Conservation (phyloP, 176 grass and related monocot genomes). For the Stipa capillata region DNA sequence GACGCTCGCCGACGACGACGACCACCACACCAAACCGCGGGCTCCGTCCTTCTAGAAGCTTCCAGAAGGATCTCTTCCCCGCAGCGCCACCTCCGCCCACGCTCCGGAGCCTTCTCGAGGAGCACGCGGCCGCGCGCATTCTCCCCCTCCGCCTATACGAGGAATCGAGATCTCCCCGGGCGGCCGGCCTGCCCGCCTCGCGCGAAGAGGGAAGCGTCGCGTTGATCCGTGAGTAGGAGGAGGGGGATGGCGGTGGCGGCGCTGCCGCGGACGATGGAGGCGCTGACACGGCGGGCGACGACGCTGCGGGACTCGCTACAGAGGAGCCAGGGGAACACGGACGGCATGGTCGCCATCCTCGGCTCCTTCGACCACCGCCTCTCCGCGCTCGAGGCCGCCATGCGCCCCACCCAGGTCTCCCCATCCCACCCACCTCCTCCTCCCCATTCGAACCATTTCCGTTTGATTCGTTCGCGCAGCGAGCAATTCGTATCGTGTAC, state of each 20-base stretch:
- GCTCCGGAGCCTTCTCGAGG: no score
- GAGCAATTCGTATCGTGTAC: no score
- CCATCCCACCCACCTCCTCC: no score
- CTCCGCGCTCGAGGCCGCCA: conserved; percentile 82
- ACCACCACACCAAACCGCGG: background rate
- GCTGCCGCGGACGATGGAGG: conserved; percentile 39
- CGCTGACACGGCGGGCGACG: conserved; percentile 33
- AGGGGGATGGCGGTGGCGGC: conserved; percentile 26
- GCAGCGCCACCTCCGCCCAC: background rate
- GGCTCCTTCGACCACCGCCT: conserved; percentile 96
- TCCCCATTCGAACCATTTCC: background rate
- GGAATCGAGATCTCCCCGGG: conserved; percentile 34
- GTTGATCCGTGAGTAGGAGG: background rate
- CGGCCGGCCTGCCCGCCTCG: background rate
- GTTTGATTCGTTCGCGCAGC: background rate
- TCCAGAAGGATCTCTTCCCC: background rate
- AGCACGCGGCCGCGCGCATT: no score
- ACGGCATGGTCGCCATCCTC: conserved; percentile 81
- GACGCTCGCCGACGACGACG: conserved; percentile 19
- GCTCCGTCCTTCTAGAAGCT: background rate
- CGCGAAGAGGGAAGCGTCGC: background rate
- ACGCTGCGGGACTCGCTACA: conserved; percentile 64
- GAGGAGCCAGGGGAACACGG: conserved; percentile 68
- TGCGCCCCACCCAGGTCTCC: conserved; percentile 94
- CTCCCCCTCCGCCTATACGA: background rate